Evolutionary conservation across 306 rosid genomes (phyloP), one percentile per base, ranked within the genome.

Genomic region (Castanea sativa): DNA sequence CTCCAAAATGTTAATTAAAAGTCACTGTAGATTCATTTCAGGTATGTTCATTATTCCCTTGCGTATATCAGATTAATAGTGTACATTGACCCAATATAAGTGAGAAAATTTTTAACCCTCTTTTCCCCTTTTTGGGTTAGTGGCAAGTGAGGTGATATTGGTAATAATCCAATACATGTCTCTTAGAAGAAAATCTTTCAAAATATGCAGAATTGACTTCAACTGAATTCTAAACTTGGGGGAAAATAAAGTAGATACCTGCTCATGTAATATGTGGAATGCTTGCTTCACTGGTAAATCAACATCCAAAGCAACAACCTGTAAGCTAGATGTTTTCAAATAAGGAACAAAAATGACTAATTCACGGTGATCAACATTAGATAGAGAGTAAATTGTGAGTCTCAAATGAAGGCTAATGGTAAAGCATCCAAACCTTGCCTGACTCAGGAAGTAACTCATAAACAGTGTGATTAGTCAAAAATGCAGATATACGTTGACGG

Each of bases 371-470:
- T 55, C 21, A 76, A 69, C 27, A 74, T 80, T 25, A 70, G 27
- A 51, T 18, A 69, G 57, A 73, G 12, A 71, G 20, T 8, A 78
- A 85, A 74, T 55, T 29, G 27, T 52, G 38, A 20, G 25, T 76
- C 61, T 49, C 33, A 73, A 59, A 85, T 30, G 30, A 71, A 79
- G 76, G 80, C 19, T 43, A 55, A 78, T 60, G 86, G 80, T 56
- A 71, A 79, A 74, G 81, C 83, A 77, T 86, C 88, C 99, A 87
- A 95, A 96, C 99, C 99, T 96, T 96, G 94, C 99, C 97, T 84
- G 98, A 93, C 96, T 96, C 98, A 0, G 99, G 99, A 78, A 96
- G 97, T 84, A 96, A 84, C 85, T 96, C 99, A 80, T 93, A 96
- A 78, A 86, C 92, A 69, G 96, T 90, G 77, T 80, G 90, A 56